A percentile compares a stretch with the other conserved stretches of the same genome.
phyloP scores from a whole-genome alignment of 306 rosid genomes.

The Vachellia collinsii region DNA sequence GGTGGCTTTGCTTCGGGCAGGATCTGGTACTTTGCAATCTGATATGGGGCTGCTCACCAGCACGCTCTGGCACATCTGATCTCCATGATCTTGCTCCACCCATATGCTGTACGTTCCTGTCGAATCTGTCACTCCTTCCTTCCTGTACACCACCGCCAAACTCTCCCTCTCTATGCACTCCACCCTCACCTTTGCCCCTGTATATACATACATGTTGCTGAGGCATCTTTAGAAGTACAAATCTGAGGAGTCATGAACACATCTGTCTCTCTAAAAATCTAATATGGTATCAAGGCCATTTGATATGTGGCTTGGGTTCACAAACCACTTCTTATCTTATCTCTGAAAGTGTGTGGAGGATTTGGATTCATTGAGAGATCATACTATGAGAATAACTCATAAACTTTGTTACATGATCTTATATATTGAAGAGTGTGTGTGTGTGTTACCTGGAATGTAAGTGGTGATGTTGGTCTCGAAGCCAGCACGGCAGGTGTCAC shows the following conservation, averaged over 20 bases:
- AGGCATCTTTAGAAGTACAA: too few species aligned
- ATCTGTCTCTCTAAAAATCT: too few species aligned
- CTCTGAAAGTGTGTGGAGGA: too few species aligned
- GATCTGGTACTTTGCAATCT: conserved; percentile 49
- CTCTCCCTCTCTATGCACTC: conserved; percentile 57
- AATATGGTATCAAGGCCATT: too few species aligned
- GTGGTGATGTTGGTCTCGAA: conserved; percentile 70
- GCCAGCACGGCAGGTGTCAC: conserved; percentile 83
- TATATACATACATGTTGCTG: too few species aligned
- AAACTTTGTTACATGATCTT: too few species aligned
- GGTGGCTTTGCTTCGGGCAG: conserved; percentile 55
- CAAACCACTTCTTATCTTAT: too few species aligned
- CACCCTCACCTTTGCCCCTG: conserved; percentile 67
- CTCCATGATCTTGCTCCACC: conserved; percentile 59
- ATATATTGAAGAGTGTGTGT: too few species aligned
- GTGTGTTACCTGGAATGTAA: conserved; percentile 49
- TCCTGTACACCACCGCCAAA: conserved; percentile 38
- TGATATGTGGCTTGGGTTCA: too few species aligned
- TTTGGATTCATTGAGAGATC: too few species aligned
- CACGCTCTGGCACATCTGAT: conserved; percentile 52
- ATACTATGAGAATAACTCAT: too few species aligned
- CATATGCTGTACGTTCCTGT: conserved; percentile 51
- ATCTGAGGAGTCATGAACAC: too few species aligned
- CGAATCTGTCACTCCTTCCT: conserved; percentile 52
- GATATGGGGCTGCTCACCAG: conserved; percentile 56